Evolutionary conservation across 1,139 yeast species (phyloP).

Genomic region (Candida albicans): DNA sequence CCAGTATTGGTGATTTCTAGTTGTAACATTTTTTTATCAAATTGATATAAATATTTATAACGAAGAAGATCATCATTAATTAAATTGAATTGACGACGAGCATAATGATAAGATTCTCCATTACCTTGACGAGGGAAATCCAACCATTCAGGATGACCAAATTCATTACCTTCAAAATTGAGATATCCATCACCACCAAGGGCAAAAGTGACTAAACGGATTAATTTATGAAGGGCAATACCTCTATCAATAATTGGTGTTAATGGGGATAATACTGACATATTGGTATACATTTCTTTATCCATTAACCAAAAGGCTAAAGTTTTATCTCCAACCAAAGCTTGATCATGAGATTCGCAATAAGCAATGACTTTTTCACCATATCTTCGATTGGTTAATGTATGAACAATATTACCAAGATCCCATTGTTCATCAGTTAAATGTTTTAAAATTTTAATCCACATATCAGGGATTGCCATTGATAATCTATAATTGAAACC

Average conservation of each 20-base stretch:
- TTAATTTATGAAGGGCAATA: constrained; percentile 84
- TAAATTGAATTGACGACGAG: constrained; percentile 90
- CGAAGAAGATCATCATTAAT: constrained; percentile 77
- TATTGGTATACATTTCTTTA: constrained; percentile 95
- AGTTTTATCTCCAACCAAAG: constrained; percentile 95
- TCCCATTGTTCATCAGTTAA: constrained; percentile 89
- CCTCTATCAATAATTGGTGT: constrained; percentile 88
- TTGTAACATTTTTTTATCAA: constrained; percentile 82
- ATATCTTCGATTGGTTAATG: constrained; percentile 85
- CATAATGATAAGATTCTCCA: constrained; percentile 85
- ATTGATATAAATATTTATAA: constrained; percentile 72
- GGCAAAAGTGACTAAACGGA: constrained; percentile 79
- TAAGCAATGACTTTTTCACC: constrained; percentile 89
- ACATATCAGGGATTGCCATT: constrained; percentile 99
- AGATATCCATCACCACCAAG: constrained; percentile 96
- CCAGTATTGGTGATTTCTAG: constrained; percentile 75
- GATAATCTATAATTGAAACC: constrained; percentile 93
- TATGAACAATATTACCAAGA: constrained; percentile 72
- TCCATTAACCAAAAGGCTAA: constrained; percentile 98
- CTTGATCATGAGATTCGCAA: constrained; percentile 97
- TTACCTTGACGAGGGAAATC: constrained; percentile 95
- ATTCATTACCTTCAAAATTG: constrained; percentile 96
- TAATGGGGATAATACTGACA: constrained; percentile 73
- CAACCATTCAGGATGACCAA: constrained; percentile 99
- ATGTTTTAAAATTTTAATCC: constrained; percentile 92